Conservation (phyloP, 331 rosid genomes). For the Erythrophleum ivorense region DNA sequence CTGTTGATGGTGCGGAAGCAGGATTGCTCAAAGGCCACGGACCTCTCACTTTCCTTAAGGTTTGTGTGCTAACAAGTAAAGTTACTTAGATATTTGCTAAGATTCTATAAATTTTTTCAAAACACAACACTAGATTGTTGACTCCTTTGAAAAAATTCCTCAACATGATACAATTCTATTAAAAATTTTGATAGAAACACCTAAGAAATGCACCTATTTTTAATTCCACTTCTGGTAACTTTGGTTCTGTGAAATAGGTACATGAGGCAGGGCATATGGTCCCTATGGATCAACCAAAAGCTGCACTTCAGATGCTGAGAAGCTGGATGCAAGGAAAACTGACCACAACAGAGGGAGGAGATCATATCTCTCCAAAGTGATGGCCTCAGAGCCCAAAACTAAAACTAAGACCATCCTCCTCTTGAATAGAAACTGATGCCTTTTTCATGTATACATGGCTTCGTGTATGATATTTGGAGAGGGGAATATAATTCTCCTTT, state of each 20-base stretch:
- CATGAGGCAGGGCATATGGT: slow-evolving; percentile 95
- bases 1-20: slow-evolving; percentile 68
- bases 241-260: slow-evolving; percentile 54
- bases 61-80: slow-evolving; percentile 31
- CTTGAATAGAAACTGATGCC: background rate
- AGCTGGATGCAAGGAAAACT: slow-evolving; percentile 80
- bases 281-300: slow-evolving; percentile 98
- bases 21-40: slow-evolving; percentile 68
- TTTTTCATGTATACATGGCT: slow-evolving; percentile 11
- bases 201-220: background rate
- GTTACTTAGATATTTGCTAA: background rate
- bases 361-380: slow-evolving; percentile 41
- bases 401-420: slow-evolving; percentile 1
- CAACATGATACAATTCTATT: background rate
- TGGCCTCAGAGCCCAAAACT: background rate
- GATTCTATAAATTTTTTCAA: background rate
- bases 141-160: background rate
- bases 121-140: background rate
- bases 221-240: slow-evolving; percentile 1
- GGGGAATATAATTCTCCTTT: background rate
- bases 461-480: background rate
- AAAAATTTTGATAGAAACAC: background rate
- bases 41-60: slow-evolving; percentile 86
- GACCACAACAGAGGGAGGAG: background rate
- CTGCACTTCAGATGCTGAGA: slow-evolving; percentile 71